phyloP scores from a whole-genome alignment of 179 eudicot genomes.

The Sideroxylon spinosum region DNA sequence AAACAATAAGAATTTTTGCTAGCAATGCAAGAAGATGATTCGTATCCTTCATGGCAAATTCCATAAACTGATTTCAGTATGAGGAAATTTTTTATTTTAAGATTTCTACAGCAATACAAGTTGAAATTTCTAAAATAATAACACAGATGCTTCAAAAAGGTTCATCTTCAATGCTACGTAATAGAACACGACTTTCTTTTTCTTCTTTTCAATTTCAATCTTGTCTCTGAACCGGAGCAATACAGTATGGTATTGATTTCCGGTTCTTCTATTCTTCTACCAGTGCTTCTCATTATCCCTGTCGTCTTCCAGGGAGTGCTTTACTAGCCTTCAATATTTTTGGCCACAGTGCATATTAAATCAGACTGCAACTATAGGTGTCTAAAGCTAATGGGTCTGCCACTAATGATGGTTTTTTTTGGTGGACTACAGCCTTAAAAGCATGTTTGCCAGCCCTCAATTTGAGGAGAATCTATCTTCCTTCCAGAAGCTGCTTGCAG shows the following conservation, averaged over 20 bases:
- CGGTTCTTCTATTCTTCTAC: not conserved
- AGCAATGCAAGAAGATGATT: not conserved
- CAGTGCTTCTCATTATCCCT: conserved; percentile 9
- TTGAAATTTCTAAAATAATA: not conserved
- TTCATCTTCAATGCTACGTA: not conserved
- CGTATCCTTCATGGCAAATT: not conserved
- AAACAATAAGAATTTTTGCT: not conserved
- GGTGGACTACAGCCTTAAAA: conserved; percentile 45
- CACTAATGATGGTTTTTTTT: conserved; percentile 7
- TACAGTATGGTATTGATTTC: not conserved
- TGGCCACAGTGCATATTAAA: not conserved
- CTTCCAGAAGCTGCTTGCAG: conserved; percentile 71
- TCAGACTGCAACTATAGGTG: not conserved
- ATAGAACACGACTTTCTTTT: not conserved
- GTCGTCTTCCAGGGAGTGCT: not conserved
- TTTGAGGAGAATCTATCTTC: conserved; percentile 64
- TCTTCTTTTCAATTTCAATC: not conserved
- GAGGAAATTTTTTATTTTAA: too few species aligned
- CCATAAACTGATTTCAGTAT: not conserved
- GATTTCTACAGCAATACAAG: too few species aligned
- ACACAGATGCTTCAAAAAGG: not conserved
- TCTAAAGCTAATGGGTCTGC: conserved; percentile 34
- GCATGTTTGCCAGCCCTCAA: conserved; percentile 56
- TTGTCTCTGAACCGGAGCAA: not conserved
- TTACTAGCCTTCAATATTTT: not conserved